These are phyloP conservation scores for Magnolia changhungtana DNA, from an alignment of 164 flowering plant species.

Conservation along the genomic window DNA sequence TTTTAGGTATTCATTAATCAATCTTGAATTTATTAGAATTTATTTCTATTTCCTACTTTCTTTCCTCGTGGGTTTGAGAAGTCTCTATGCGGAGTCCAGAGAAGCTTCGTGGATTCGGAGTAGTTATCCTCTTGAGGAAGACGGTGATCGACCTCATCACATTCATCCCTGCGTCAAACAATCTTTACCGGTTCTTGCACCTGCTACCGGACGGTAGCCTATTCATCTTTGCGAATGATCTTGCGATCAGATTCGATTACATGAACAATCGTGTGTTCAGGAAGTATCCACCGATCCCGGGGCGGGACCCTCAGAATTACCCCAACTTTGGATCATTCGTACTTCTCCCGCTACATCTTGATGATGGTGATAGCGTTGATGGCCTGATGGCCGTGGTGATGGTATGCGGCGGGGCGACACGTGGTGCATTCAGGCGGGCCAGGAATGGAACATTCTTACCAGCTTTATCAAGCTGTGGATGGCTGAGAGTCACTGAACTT, in stretches of 20 bases:
- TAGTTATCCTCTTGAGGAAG: too few species aligned
- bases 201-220: constrained; percentile 70
- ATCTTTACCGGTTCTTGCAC: constrained; percentile 86
- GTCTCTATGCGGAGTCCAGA: too few species aligned
- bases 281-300: constrained; percentile 62
- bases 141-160: too few species aligned
- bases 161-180: too few species aligned
- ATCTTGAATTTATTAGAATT: too few species aligned
- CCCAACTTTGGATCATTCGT: constrained; percentile 85
- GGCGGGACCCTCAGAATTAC: constrained; percentile 49
- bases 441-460: constrained; percentile 20
- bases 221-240: constrained; percentile 70
- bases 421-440: constrained; percentile 37
- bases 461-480: constrained; percentile 66
- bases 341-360: constrained; percentile 45
- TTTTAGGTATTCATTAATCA: too few species aligned
- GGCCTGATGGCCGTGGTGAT: constrained; percentile 38
- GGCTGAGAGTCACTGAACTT: constrained; percentile 49
- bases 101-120: too few species aligned
- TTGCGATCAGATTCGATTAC: constrained; percentile 60
- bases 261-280: constrained; percentile 29
- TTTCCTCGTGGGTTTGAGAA: too few species aligned
- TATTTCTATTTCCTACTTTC: too few species aligned
- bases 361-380: constrained; percentile 24
- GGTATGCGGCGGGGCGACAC: constrained; percentile 77